Conservation (phyloP, 257 asterid species). For the Solanum appendiculatum region DNA sequence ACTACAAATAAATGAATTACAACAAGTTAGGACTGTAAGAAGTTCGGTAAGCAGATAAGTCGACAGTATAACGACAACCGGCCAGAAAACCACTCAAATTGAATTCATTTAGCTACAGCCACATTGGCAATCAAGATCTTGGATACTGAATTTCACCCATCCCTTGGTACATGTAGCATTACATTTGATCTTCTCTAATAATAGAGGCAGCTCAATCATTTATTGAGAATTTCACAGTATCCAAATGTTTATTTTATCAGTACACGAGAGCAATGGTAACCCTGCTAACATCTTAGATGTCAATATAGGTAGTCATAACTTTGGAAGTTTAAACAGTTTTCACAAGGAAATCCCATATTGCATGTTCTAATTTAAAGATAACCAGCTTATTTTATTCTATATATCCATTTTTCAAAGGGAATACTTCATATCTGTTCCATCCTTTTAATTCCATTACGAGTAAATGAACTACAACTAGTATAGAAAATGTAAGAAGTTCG, state of each 20-base stretch:
- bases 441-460: not conserved
- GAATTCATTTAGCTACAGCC: conserved; percentile 36
- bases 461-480: not conserved
- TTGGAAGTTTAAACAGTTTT: not conserved
- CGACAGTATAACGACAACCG: conserved; percentile 36
- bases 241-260: not conserved
- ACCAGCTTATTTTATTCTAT: not conserved
- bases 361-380: not conserved
- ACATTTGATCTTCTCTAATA: not conserved
- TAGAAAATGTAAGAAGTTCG: conserved; percentile 1
- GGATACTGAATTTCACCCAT: conserved; percentile 19
- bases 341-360: not conserved
- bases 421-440: not conserved
- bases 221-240: not conserved
- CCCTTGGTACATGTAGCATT: conserved; percentile 40
- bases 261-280: not conserved
- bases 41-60: conserved; percentile 26
- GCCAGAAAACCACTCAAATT: conserved; percentile 45
- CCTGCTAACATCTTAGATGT: not conserved
- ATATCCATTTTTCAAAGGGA: not conserved
- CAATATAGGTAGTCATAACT: not conserved
- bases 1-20: not conserved
- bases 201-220: not conserved
- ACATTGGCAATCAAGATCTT: conserved; percentile 38
- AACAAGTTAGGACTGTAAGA: not conserved